Percentiles rank a stretch among this genome's conserved stretches.
Conservation (phyloP, 1,284 basidiomycete genomes). For the Cutaneotrichosporon sp. region DNA sequence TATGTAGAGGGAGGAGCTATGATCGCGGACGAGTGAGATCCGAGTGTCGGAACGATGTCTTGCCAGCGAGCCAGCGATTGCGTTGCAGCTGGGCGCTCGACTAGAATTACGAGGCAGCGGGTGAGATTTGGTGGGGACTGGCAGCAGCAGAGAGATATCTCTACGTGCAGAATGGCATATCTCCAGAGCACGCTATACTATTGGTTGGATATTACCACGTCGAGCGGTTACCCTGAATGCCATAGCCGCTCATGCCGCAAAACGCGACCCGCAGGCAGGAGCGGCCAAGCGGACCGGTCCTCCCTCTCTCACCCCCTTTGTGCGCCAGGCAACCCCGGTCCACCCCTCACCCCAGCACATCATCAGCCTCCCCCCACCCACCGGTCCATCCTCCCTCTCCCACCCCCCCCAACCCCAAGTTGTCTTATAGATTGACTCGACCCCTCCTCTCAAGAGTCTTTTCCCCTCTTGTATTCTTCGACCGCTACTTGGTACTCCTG, state of each 20-base stretch:
- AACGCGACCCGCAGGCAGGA: neutral
- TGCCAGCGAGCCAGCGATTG: too few relatives aligned
- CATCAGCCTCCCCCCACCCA: neutral
- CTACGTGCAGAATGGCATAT: neutral
- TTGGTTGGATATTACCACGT: neutral
- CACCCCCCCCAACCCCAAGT: neutral
- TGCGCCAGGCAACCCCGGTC: neutral
- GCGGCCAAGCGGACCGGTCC: too few relatives aligned
- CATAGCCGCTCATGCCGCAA: constrained; percentile 8
- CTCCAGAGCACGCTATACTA: neutral
- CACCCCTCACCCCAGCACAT: too few relatives aligned
- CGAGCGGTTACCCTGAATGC: neutral
- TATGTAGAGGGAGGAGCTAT: too few relatives aligned
- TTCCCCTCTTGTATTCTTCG: neutral
- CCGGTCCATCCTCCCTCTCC: neutral
- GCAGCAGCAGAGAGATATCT: neutral
- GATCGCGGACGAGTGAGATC: too few relatives aligned
- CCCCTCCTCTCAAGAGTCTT: neutral
- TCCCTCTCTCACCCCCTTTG: too few relatives aligned
- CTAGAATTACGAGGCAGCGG: too few relatives aligned
- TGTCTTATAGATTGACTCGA: too few relatives aligned
- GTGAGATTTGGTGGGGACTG: neutral
- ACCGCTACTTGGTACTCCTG: neutral
- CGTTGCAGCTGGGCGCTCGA: too few relatives aligned
- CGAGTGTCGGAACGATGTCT: too few relatives aligned